Percentiles rank a stretch among this genome's conserved stretches.
Evolutionary conservation across 2,329 filamentous ascomycete species (phyloP).

Genomic region (Cercospora sp.): DNA sequence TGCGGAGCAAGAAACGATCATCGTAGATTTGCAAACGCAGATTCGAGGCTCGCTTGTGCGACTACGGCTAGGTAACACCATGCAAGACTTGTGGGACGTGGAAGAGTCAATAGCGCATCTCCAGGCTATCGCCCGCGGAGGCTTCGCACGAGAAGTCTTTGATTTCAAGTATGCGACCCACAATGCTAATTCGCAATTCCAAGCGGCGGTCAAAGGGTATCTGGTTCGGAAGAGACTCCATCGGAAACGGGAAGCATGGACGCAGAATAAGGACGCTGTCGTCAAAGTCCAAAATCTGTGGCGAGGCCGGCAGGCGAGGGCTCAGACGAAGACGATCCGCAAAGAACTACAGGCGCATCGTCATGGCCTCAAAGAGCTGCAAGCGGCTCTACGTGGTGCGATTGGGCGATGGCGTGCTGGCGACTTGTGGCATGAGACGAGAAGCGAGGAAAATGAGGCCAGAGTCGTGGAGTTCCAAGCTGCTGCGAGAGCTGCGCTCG

Average conservation of each 20-base stretch:
- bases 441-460: constrained; percentile 39
- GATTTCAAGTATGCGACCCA: constrained; percentile 82
- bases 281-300: constrained; percentile 80
- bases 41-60: constrained; percentile 77
- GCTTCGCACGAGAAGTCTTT: constrained; percentile 80
- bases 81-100: constrained; percentile 86
- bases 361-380: constrained; percentile 49
- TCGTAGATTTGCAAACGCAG: constrained; percentile 83
- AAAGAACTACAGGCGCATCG: constrained; percentile 47
- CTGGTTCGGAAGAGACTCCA: constrained; percentile 65
- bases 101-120: constrained; percentile 78
- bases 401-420: constrained; percentile 56
- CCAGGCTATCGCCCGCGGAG: constrained; percentile 82
- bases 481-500: constrained; percentile 65
- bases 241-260: constrained; percentile 66
- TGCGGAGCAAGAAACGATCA: constrained; percentile 67
- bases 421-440: constrained; percentile 47
- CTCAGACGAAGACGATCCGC: constrained; percentile 49
- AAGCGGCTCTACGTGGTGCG: constrained; percentile 51
- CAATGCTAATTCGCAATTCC: constrained; percentile 73
- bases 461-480: constrained; percentile 44
- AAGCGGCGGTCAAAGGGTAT: constrained; percentile 76
- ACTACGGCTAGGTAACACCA: constrained; percentile 72
- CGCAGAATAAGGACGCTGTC: constrained; percentile 66
- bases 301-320: constrained; percentile 61